Evolutionary conservation across 2,329 filamentous ascomycete genomes (phyloP), one percentile per base, ranked within the genome.

Genomic region (Madurella fahalii): DNA sequence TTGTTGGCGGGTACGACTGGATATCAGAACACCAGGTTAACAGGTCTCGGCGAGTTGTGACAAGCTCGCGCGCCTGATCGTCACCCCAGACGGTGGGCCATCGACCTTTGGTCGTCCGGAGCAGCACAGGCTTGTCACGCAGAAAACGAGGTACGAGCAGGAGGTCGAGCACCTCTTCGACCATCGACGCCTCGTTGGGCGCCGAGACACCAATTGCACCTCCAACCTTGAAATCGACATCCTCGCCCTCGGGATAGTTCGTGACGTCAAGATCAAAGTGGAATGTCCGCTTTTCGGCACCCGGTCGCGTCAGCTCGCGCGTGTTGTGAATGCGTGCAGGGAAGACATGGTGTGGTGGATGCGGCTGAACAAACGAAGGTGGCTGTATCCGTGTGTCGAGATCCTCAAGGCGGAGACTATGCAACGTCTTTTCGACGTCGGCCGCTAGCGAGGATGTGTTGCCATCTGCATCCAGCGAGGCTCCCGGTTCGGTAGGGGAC

Each of bases 1-100:
- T 97, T 34, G 88, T 95, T 0, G 94, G 93, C 1, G 93, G 86
- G 64, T 93, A 91, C 13, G 90, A 95, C 70, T 96, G 91, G 58
- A 97, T 84, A 69, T 99, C 94, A 25, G 87, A 86, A 69, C 92
- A 96, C 94, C 94, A 99, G 9, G 88, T 95, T 52, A 99, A 77
- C n/a, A 99, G 77, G 69, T 95, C 93, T 47, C 93, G 82, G 46
- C 93, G 85, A 0, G 92, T 97, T 3, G 93, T 96, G 53, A 92
- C 77, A n/a, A 99, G 77, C 68, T 94, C 86, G 53, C 94, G 84
- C 7, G 92, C 73, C 70, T 89, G 74, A 17, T 97, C 93, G 2
- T 95, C 90, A 41, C 93, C 94, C 94, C 94, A 99, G 47, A 99
- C 95, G 0, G 94, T 99, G 4, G 94, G 94, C 93, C 93, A 99